Conservation (phyloP, 768 basidiomycete genomes). For the Hypholoma fasciculare region DNA sequence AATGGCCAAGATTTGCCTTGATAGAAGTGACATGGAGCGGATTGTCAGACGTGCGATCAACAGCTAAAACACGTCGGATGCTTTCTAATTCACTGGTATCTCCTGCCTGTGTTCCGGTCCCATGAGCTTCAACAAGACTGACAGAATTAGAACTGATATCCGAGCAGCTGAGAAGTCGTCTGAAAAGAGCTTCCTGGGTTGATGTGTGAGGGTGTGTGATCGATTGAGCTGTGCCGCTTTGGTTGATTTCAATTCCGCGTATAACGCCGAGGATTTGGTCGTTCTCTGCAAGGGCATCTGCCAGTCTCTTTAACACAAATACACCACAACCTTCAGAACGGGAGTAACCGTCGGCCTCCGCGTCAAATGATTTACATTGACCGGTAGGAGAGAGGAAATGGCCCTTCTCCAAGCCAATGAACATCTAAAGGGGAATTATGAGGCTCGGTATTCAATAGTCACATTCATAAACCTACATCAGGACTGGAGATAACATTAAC, state of each 20-base stretch:
- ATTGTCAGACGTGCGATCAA: constrained; percentile 39
- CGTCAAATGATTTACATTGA: constrained; percentile 71
- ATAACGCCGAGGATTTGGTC: constrained; percentile 72
- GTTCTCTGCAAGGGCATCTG: constrained; percentile 64
- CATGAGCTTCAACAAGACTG: constrained; percentile 73
- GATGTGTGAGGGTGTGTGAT: constrained; percentile 73
- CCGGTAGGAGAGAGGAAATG: constrained; percentile 70
- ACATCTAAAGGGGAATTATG: constrained; percentile 48
- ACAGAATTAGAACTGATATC: constrained; percentile 46
- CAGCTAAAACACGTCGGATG: constrained; percentile 54
- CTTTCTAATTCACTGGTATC: constrained; percentile 67
- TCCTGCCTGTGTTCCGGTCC: constrained; percentile 72
- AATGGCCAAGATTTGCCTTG: constrained; percentile 75
- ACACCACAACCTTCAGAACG: constrained; percentile 71
- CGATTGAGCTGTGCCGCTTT: constrained; percentile 63
- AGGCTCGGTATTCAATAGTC: not conserved
- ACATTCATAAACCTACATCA: constrained; percentile 47
- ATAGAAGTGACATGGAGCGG: constrained; percentile 67
- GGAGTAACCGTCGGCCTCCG: constrained; percentile 71
- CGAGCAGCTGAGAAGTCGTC: constrained; percentile 42
- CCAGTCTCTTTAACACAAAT: constrained; percentile 71
- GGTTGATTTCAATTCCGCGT: constrained; percentile 69
- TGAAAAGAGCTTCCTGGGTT: constrained; percentile 60
- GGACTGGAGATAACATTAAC: constrained; percentile 72
- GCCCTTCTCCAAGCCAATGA: constrained; percentile 63